Evolutionary conservation across 2,329 filamentous ascomycete genomes (phyloP).

Genomic region (Colletotrichum caudatum): DNA sequence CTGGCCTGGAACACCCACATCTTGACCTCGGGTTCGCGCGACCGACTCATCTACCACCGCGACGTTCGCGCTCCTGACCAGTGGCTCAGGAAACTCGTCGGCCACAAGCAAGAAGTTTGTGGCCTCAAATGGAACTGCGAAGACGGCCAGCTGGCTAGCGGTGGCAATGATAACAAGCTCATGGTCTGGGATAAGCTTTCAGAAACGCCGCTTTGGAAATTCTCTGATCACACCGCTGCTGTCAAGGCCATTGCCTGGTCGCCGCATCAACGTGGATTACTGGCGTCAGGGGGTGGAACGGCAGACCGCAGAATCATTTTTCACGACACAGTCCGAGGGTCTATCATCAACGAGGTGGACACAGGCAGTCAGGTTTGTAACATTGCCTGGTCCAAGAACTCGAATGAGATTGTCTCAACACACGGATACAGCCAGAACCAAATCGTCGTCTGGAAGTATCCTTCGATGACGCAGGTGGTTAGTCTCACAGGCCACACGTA

Average conservation of each 20-base stretch:
- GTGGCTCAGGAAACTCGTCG: slow-evolving; percentile 86
- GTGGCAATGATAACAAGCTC: slow-evolving; percentile 98
- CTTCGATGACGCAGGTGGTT: slow-evolving; percentile 96
- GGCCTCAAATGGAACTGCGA: slow-evolving; percentile 97
- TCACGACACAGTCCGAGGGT: slow-evolving; percentile 92
- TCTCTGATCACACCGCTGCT: slow-evolving; percentile 92
- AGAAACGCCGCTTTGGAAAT: slow-evolving; percentile 93
- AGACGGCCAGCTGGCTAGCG: slow-evolving; percentile 92
- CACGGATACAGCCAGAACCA: slow-evolving; percentile 99
- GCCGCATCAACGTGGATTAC: slow-evolving; percentile 90
- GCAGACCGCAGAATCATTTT: slow-evolving; percentile 97
- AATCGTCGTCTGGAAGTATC: slow-evolving; percentile 99
- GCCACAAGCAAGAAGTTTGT: slow-evolving; percentile 98
- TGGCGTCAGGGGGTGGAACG: slow-evolving; percentile 96
- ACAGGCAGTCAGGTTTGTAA: slow-evolving; percentile 99
- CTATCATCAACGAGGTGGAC: slow-evolving; percentile 87
- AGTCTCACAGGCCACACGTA: slow-evolving; percentile 97
- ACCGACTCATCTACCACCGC: slow-evolving; percentile 93
- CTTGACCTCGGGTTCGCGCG: slow-evolving; percentile 92
- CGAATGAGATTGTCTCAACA: slow-evolving; percentile 96
- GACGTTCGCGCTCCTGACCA: slow-evolving; percentile 95
- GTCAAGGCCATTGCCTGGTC: slow-evolving; percentile 99
- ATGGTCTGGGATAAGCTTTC: slow-evolving; percentile 98
- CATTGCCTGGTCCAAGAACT: slow-evolving; percentile 96
- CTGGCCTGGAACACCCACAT: slow-evolving; percentile 99